Evolutionary conservation across 306 rosid genomes (phyloP).

Genomic region (Betula pendula): DNA sequence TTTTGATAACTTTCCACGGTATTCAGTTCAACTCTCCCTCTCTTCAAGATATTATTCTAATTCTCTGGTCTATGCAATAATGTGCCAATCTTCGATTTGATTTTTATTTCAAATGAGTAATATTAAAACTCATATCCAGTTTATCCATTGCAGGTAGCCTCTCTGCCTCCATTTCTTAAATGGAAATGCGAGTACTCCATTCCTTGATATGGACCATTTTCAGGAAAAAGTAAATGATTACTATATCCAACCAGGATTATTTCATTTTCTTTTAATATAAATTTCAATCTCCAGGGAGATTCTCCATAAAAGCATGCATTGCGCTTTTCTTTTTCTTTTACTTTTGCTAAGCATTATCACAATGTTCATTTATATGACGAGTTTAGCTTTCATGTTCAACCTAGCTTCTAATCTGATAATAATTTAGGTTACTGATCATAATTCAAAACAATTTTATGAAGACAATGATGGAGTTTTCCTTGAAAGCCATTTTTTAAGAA

Average conservation of each 20-base stretch:
- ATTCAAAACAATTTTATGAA: not conserved
- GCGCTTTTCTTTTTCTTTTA: not conserved
- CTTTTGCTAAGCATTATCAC: not conserved
- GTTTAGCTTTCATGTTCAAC: not conserved
- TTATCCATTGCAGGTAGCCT: not conserved
- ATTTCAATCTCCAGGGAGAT: not conserved
- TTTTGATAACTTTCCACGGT: not conserved
- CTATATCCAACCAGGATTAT: not conserved
- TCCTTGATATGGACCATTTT: not conserved
- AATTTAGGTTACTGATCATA: no score
- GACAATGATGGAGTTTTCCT: not conserved
- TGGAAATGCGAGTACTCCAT: not conserved
- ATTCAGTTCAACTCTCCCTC: no score
- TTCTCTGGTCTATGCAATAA: not conserved
- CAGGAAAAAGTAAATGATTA: not conserved
- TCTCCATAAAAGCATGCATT: not conserved
- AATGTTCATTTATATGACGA: not conserved
- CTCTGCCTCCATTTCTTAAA: not conserved
- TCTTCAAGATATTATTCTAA: not conserved
- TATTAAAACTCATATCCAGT: not conserved
- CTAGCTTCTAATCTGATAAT: not conserved
- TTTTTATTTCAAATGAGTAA: not conserved
- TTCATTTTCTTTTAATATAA: not conserved
- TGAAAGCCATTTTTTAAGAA: not conserved
- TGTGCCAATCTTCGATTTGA: not conserved